A percentile compares a stretch with the other conserved stretches of the same genome.
Conservation (phyloP, 2,329 filamentous ascomycete species). For the Trichoderma sp. region DNA sequence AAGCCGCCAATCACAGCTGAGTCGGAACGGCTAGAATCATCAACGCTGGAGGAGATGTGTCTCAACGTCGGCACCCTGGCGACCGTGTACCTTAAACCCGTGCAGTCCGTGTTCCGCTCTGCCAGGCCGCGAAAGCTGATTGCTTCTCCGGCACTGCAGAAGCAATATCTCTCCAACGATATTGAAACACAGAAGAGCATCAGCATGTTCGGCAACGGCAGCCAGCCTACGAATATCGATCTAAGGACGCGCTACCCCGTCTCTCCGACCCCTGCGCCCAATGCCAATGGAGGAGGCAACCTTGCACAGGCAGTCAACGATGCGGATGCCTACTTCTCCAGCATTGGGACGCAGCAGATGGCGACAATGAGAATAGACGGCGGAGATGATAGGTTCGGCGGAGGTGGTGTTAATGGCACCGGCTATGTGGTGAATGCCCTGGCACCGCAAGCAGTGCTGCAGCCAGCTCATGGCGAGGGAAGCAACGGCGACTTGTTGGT, state of each 20-base stretch:
- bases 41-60: conserved; percentile 94
- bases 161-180: conserved; percentile 55
- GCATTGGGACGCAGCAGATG: conserved; percentile 71
- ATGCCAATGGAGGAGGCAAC: conserved; percentile 38
- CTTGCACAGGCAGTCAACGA: conserved; percentile 73
- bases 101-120: conserved; percentile 92
- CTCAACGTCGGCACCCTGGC: conserved; percentile 93
- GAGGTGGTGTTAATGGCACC: conserved; percentile 50
- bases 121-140: conserved; percentile 75
- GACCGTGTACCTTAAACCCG: conserved; percentile 96
- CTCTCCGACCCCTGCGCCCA: conserved; percentile 19
- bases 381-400: conserved; percentile 60
- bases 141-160: conserved; percentile 83
- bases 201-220: conserved; percentile 54
- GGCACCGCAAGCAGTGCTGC: conserved; percentile 70
- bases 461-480: conserved; percentile 61
- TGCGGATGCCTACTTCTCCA: conserved; percentile 86
- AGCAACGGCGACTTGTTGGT: conserved; percentile 70
- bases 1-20: conserved; percentile 96
- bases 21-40: conserved; percentile 86
- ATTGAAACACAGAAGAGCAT: conserved; percentile 58
- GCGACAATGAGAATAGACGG: conserved; percentile 65
- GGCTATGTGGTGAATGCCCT: conserved; percentile 79
- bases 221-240: conserved; percentile 50
- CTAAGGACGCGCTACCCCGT: conserved; percentile 36